These are phyloP conservation scores for Exophiala mesophila DNA, from an alignment of 2,329 filamentous ascomycete species.

Conservation along the genomic window DNA sequence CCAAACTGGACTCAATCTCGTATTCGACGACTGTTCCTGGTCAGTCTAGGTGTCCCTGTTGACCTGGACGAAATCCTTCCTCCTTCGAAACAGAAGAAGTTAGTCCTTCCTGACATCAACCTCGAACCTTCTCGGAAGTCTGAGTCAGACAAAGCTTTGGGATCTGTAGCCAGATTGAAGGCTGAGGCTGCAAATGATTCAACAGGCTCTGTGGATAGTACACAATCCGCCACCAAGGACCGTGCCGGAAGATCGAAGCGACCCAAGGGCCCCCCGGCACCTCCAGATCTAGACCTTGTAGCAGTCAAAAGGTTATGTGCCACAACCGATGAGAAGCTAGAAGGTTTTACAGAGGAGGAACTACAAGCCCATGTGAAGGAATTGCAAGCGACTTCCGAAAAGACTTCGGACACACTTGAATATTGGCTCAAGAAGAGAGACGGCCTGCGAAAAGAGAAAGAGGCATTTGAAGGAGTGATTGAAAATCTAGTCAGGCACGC, in stretches of 20 bases:
- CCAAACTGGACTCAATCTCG: constrained; percentile 97
- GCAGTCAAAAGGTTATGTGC: constrained; percentile 71
- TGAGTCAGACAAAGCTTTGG: constrained; percentile 52
- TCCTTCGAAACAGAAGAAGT: constrained; percentile 95
- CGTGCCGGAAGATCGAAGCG: constrained; percentile 37
- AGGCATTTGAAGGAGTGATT: constrained; percentile 93
- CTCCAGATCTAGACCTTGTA: constrained; percentile 73
- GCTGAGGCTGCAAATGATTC: constrained; percentile 33
- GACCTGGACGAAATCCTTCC: constrained; percentile 96
- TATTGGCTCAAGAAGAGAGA: constrained; percentile 86
- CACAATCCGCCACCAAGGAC: constrained; percentile 28
- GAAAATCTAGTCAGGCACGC: constrained; percentile 93
- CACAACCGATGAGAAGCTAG: constrained; percentile 77
- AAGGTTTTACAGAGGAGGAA: constrained; percentile 73
- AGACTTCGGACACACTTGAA: constrained; percentile 71
- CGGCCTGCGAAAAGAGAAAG: constrained; percentile 81
- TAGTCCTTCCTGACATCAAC: constrained; percentile 79
- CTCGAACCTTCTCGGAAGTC: constrained; percentile 51
- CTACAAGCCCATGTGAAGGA: constrained; percentile 65
- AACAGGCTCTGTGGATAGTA: constrained; percentile 29
- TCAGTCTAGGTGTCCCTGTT: constrained; percentile 91
- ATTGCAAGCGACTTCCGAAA: constrained; percentile 64
- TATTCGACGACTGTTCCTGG: constrained; percentile 88
- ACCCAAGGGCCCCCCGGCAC: constrained; percentile 49
- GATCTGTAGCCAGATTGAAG: constrained; percentile 29